Base-by-base conservation (phyloP, 352 stramenopile species). In the Phytophthora sansomeana region DNA sequence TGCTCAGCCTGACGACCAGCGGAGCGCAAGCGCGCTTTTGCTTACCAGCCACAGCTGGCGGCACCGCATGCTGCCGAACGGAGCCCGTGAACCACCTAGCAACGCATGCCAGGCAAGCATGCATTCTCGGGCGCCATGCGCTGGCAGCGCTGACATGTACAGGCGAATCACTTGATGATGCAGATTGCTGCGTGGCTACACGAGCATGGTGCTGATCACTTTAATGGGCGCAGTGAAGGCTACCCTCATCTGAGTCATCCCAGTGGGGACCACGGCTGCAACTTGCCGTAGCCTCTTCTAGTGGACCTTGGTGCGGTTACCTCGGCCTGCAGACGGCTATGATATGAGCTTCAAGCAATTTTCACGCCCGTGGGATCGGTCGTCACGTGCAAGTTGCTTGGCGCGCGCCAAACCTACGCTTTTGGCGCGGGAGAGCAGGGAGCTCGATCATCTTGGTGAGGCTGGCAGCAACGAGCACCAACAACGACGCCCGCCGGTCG, bases 381-480 rank as follows among this genome's bases (percentile, higher is more conserved):
- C 10, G 35, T 41, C 35, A 41, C 13, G 6, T 17, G 35, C 10
- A 14, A 41, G n/a, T 10, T 26, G 4, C 39, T 24, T 24, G 3
- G 21, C 21, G 21, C 21, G 21, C 21, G 21, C 21, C 21, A 24
- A 46, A 46, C 39, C 39, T 46, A 46, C 39, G 17, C 39, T 46
- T 46, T 46, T 46, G 39, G n/a, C 17, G 39, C 39, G 39, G 39
- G 17, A 46, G 32, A 14, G 11, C 32, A 14, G 14, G 11, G 9
- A 38, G 9, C 14, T 16, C 14, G 9, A 43, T 55, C 48, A 55
- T 55, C 30, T 55, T 55, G 48, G 48, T 55, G 48, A 43, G 21
- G 33, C 33, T 39, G 9, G 13, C 33, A 14, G 13, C 33, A 39
- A 11, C 21, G 35, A 41, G 35, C 35, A 41, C 5, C 9, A 41